These are phyloP conservation scores for Colletotrichum sp. DNA, from an alignment of 2,329 filamentous ascomycete genomes.

Conservation along the genomic window DNA sequence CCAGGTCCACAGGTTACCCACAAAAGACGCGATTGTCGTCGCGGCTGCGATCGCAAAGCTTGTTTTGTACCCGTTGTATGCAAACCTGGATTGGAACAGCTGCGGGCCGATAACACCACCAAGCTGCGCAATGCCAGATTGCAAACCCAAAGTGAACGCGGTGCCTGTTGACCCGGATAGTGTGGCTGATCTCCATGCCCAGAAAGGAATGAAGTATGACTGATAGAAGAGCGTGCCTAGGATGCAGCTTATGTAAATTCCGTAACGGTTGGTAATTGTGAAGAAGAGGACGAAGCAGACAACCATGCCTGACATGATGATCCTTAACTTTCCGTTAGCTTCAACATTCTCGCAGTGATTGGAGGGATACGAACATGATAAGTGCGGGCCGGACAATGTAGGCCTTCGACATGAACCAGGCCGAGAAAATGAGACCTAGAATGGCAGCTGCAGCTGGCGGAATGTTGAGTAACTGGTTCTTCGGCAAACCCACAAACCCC, in stretches of 20 bases:
- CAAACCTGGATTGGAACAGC: conserved; percentile 46
- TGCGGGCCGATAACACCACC: conserved; percentile 51
- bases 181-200: conserved; percentile 48
- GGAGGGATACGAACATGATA: conserved; percentile 31
- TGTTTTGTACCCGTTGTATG: conserved; percentile 35
- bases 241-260: conserved; percentile 48
- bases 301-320: conserved; percentile 43
- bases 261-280: conserved; percentile 38
- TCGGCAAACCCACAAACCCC: conserved; percentile 44
- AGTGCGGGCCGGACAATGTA: conserved; percentile 43
- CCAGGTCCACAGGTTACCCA: conserved; percentile 29
- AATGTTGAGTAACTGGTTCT: conserved; percentile 51
- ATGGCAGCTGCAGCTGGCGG: conserved; percentile 47
- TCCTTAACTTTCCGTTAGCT: conserved; percentile 10
- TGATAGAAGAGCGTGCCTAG: conserved; percentile 49
- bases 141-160: conserved; percentile 48
- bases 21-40: conserved; percentile 25
- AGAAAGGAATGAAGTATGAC: conserved; percentile 50
- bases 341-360: accelerated
- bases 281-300: conserved; percentile 49
- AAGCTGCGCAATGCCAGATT: conserved; percentile 46
- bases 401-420: conserved; percentile 40
- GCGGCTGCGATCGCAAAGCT: conserved; percentile 29
- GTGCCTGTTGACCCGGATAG: conserved; percentile 46
- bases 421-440: conserved; percentile 41